Evolutionary conservation across 768 basidiomycete genomes (phyloP).

Genomic region (Kwoniella newhampshirensis): DNA sequence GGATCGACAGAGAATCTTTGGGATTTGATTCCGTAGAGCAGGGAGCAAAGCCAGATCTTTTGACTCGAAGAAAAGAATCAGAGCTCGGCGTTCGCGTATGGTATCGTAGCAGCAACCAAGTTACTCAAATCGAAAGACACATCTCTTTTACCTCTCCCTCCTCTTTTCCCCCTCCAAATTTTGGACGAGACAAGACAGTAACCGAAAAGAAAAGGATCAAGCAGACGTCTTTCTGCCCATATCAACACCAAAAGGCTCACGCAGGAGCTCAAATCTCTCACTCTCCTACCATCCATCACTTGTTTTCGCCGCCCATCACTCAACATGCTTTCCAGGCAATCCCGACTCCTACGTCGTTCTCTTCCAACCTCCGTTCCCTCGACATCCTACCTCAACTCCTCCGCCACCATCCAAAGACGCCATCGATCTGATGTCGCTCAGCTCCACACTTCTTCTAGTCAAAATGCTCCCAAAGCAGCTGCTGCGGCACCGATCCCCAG

Average conservation of each 20-base stretch:
- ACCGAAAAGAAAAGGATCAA: constrained; percentile 17
- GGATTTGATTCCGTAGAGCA: too few species aligned
- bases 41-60: neutral
- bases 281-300: too few species aligned
- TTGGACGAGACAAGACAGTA: constrained; percentile 2
- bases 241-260: constrained; percentile 23
- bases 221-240: too few species aligned
- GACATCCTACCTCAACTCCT: constrained; percentile 6
- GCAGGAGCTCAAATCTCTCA: constrained; percentile 10
- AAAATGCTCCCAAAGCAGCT: constrained; percentile 21
- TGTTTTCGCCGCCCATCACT: constrained; percentile 3
- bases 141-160: too few species aligned
- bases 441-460: constrained; percentile 30
- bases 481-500: constrained; percentile 10
- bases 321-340: constrained; percentile 36
- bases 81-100: too few species aligned
- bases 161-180: neutral
- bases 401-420: constrained; percentile 9
- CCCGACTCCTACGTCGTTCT: constrained; percentile 30
- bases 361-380: constrained; percentile 25
- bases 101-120: too few species aligned
- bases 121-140: too few species aligned
- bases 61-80: constrained; percentile 4
- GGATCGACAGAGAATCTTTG: too few species aligned
- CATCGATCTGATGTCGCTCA: constrained; percentile 11